Conservation (phyloP, 352 stramenopile genomes). For the Thraustotheca clavata region DNA sequence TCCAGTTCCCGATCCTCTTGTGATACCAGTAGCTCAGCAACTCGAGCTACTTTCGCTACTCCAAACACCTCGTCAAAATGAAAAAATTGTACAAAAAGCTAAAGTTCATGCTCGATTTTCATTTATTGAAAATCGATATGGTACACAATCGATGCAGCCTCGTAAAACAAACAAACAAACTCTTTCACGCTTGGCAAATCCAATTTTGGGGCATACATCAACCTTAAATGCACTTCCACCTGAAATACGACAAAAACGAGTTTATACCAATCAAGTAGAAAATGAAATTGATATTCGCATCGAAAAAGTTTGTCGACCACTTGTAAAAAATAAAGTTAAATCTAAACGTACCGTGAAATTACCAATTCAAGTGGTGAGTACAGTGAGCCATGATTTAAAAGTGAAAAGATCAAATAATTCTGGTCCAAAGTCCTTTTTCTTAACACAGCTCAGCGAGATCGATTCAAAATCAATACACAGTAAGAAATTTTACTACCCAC, state of each 20-base stretch:
- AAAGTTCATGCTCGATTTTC: conserved; percentile 4
- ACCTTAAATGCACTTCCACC: conserved; percentile 53
- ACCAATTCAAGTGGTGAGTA: background rate
- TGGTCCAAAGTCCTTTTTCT: no score
- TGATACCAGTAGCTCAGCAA: background rate
- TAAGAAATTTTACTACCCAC: background rate
- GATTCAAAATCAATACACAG: background rate
- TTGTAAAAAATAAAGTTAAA: background rate
- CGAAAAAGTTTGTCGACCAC: background rate
- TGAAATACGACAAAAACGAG: conserved; percentile 42
- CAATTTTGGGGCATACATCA: conserved; percentile 54
- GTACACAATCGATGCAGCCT: conserved; percentile 33
- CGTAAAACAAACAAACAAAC: conserved; percentile 50
- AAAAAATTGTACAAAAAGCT: background rate
- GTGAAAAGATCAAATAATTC: background rate
- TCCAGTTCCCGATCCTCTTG: background rate
- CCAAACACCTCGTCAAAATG: background rate
- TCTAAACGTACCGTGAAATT: background rate
- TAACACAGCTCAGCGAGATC: background rate
- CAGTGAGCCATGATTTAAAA: background rate
- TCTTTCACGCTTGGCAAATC: conserved; percentile 52
- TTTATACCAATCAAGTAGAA: conserved; percentile 20
- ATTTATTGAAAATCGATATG: conserved; percentile 53
- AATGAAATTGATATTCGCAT: background rate
- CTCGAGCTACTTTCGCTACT: background rate